Base-by-base conservation (phyloP, 2,329 filamentous ascomycete species). In the Exophiala sp. region DNA sequence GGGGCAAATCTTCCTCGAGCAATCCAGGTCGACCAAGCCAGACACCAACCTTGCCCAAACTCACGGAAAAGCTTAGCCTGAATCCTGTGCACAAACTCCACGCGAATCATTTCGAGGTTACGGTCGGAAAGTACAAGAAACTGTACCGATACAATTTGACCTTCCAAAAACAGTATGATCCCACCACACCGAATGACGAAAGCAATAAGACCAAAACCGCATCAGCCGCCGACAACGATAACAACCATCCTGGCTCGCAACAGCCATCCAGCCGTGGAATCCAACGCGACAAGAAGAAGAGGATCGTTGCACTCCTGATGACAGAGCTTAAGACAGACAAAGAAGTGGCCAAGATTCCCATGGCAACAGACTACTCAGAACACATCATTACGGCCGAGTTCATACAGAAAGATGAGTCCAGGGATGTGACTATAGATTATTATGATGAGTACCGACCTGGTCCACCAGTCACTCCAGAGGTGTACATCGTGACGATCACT, bases 81-180 rank as follows among this genome's bases (percentile, higher is more conserved):
- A 18, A 3, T 18, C 3, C 16, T 18, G 16, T 18, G 16, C 16
- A 18, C 16, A 18, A 18, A 2, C 16, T 18, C 16, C 16, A 3
- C 2, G 48, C 52, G n/a, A 58, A 58, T 34, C 34, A 58, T 40
- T 58, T 55, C 44, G 29, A 46, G 20, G 48, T 55, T 40, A 42
- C 24, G 10, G 11, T 48, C 16, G 52, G 46, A 1, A 36, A 36
- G 5, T 35, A 42, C 36, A 12, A 6, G 11, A n/a, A 43, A 29
- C 21, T 58, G 12, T 58, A 50, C 32, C 40, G 38, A 21, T 52
- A 58, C 21, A 29, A 41, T 6, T 34, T 57, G 47, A 33, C 20
- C 5, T 50, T 45, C 40, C 8, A 29, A 9, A 39, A 39, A 11
- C 41, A 18, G 16, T 18, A 2, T 18, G 16, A 18, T 18, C 2